phyloP scores from a whole-genome alignment of 2,329 filamentous ascomycete species.

The Penicillium sp. region DNA sequence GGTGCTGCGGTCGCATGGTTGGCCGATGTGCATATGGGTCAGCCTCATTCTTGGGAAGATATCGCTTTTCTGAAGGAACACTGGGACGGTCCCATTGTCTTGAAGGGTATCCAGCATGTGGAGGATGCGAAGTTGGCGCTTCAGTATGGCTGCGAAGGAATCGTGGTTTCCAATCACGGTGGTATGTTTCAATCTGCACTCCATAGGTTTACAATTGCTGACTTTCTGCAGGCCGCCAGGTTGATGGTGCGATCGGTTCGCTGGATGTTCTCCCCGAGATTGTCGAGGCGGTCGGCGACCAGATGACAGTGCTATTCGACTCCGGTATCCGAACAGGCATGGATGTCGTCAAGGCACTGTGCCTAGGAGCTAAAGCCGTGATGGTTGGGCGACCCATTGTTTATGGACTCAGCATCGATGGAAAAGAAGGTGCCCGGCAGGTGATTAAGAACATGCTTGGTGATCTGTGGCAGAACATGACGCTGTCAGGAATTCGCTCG shows the following conservation, averaged over 20 bases:
- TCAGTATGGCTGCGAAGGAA: slow-evolving; percentile 49
- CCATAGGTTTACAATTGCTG: not conserved
- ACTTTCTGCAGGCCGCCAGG: slow-evolving; percentile 40
- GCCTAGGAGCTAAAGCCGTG: slow-evolving; percentile 59
- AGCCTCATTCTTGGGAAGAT: slow-evolving; percentile 60
- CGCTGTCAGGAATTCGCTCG: slow-evolving; percentile 14
- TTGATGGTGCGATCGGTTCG: slow-evolving; percentile 53
- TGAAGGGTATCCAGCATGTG: slow-evolving; percentile 59
- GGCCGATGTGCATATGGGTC: slow-evolving; percentile 55
- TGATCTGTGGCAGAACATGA: slow-evolving; percentile 59
- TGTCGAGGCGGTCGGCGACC: slow-evolving; percentile 58
- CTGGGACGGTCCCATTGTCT: slow-evolving; percentile 65
- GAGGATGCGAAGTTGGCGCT: slow-evolving; percentile 49
- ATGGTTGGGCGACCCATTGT: slow-evolving; percentile 59
- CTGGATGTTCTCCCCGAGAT: slow-evolving; percentile 60
- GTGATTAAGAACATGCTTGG: slow-evolving; percentile 53
- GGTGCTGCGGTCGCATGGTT: slow-evolving; percentile 56
- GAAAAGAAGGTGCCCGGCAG: slow-evolving; percentile 56
- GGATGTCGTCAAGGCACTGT: slow-evolving; percentile 54
- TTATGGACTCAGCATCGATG: slow-evolving; percentile 58
- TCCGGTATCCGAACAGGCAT: slow-evolving; percentile 51
- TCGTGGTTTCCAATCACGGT: slow-evolving; percentile 56
- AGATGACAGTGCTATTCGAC: slow-evolving; percentile 52
- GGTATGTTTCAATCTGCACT: slow-evolving; percentile 27
- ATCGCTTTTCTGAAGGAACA: slow-evolving; percentile 58